Evolutionary conservation across 2,329 filamentous ascomycete genomes (phyloP), one percentile per base, ranked within the genome.

Genomic region (Xylariaceae sp.): DNA sequence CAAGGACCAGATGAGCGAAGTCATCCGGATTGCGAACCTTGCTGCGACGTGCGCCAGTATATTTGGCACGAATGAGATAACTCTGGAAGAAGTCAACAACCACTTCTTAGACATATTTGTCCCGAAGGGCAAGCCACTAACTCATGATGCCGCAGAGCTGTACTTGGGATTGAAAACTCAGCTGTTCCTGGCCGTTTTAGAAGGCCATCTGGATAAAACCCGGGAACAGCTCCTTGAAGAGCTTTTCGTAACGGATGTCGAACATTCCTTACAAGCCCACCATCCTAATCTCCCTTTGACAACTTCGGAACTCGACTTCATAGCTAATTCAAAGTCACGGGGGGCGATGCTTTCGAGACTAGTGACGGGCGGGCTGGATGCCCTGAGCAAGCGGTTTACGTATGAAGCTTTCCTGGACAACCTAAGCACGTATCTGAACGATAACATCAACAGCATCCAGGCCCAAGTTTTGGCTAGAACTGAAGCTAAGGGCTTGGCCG

Each of bases 351-450:
- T 70, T 27, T 59, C 59, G 9, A 60, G 30, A 12, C 47, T 48
- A 49, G 53, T 67, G 48, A 67, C 53, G 41, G 19, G 37, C 8
- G 7, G 27, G 3, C 29, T 47, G 67, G 66, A 64, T 26, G 53
- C 60, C 31, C 58, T 66, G 27, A 64, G 64, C 50, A 67, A 65
- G 49, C 62, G 68, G 56, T 69, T 68, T 54, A 68, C 65, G 3
- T 70, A 68, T 34, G 68, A 69, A 50, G 64, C 67, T 6, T 70
- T 68, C 49, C 62, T 70, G 4, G 67, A 70, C 37, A 64, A 48
- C 34, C 56, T 70, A 2, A 70, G 66, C 56, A 66, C 63, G 0
- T 69, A 65, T 47, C 60, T 70, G 41, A 68, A 69, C 49, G 66
- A 69, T 8, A 64, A 68, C 37, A 69, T 69, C 37, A 60, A 65